These are phyloP conservation scores for Fraxinus greggii DNA, from an alignment of 305 asterid genomes.

Conservation along the genomic window DNA sequence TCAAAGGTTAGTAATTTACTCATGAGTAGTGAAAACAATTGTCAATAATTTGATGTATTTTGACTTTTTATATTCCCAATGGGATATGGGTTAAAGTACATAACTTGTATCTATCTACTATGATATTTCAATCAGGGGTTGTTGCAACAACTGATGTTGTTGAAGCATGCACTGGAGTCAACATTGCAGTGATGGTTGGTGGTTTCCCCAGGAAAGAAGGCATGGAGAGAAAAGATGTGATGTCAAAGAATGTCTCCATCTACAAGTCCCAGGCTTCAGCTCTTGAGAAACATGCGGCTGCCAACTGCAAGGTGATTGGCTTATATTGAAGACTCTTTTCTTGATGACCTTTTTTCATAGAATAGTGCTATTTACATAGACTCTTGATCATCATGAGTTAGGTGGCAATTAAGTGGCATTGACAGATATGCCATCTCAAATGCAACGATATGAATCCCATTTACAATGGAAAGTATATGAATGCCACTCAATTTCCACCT, in stretches of 20 bases:
- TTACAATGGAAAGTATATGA: background rate
- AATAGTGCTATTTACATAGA: background rate
- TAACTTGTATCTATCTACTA: background rate
- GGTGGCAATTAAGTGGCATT: background rate
- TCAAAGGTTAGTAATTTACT: conserved; percentile 55
- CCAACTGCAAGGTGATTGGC: conserved; percentile 78
- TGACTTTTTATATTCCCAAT: background rate
- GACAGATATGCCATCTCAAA: background rate
- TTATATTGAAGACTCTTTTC: background rate
- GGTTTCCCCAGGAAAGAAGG: conserved; percentile 99
- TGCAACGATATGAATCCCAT: background rate
- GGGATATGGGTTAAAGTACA: background rate
- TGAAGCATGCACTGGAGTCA: conserved; percentile 88
- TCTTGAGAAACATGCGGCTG: conserved; percentile 88
- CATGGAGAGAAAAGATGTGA: conserved; percentile 96
- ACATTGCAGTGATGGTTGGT: conserved; percentile 88
- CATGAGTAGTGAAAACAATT: background rate
- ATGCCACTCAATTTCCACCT: background rate
- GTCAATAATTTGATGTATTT: background rate
- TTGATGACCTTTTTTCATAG: background rate
- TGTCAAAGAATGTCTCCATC: conserved; percentile 92
- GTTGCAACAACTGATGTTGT: conserved; percentile 89
- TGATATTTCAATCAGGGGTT: conserved; percentile 50
- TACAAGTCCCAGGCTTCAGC: conserved; percentile 98
- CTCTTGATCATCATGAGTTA: background rate